These are phyloP conservation scores for Suillus americanus DNA, from an alignment of 768 basidiomycete genomes.

Conservation along the genomic window DNA sequence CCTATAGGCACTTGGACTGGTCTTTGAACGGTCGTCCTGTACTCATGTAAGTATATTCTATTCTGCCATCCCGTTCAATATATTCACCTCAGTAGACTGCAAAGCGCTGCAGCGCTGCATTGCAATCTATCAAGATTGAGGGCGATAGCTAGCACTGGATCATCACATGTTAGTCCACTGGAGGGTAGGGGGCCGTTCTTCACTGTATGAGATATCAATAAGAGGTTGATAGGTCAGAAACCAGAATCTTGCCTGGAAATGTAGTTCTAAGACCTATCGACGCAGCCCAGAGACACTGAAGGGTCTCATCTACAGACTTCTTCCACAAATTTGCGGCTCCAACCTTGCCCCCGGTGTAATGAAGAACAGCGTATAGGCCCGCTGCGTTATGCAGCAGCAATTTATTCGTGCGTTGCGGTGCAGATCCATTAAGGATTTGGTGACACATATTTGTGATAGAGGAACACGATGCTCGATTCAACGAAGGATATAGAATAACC, in stretches of 20 bases:
- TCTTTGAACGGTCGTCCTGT: conserved; percentile 54
- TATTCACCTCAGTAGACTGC: conserved; percentile 54
- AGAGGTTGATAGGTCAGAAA: not conserved
- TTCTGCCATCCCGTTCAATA: conserved; percentile 1
- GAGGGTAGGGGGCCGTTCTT: conserved; percentile 14
- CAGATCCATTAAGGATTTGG: conserved; percentile 54
- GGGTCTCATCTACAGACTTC: conserved; percentile 68
- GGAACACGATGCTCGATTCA: conserved; percentile 55
- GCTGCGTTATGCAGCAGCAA: conserved; percentile 49
- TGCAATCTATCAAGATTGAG: conserved; percentile 62
- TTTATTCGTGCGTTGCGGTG: conserved; percentile 40
- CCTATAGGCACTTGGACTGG: conserved; percentile 75
- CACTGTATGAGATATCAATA: conserved; percentile 13
- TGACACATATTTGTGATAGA: conserved; percentile 54
- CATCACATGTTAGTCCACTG: conserved; percentile 30
- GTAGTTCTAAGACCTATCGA: conserved; percentile 60
- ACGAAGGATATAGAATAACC: conserved; percentile 64
- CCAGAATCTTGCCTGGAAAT: conserved; percentile 34
- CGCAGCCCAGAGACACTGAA: conserved; percentile 65
- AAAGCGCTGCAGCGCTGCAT: conserved; percentile 50
- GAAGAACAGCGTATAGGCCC: conserved; percentile 59
- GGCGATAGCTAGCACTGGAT: conserved; percentile 51
- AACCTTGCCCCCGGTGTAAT: conserved; percentile 77
- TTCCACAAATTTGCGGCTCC: conserved; percentile 72
- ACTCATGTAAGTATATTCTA: conserved; percentile 8